Conservation (phyloP, 371 early-diverging fungal species). For the Mortierella sp. region DNA sequence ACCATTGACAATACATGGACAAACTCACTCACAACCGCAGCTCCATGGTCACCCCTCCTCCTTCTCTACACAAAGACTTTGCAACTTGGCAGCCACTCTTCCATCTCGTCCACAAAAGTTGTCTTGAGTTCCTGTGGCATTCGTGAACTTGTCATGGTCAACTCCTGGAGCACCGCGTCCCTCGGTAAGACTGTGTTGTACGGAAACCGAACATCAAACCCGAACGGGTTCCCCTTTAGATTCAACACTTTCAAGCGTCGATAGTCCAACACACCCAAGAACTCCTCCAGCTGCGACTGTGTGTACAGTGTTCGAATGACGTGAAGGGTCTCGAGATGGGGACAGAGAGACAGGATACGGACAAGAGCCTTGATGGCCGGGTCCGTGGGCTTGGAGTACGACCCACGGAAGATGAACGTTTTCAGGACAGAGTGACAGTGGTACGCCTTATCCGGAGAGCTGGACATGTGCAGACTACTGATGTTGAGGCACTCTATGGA, state of each 20-base stretch:
- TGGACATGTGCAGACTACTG: background rate
- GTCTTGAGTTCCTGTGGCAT: background rate
- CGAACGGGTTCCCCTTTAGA: background rate
- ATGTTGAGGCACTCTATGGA: background rate
- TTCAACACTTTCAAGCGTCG: background rate
- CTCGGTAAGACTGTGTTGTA: background rate
- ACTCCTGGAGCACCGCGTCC: background rate
- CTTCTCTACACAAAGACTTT: constrained; percentile 2
- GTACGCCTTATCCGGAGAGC: background rate
- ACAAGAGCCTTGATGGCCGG: background rate
- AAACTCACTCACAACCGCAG: no score
- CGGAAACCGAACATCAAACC: background rate
- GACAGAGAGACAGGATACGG: constrained; percentile 1
- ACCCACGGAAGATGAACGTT: constrained; percentile 6
- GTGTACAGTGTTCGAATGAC: no score
- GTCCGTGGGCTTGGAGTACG: background rate
- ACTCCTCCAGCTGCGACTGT: background rate
- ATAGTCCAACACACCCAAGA: constrained; percentile 1
- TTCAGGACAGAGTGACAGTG: background rate
- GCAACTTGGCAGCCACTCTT: background rate
- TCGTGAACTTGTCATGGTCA: background rate
- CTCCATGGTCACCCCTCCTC: no score
- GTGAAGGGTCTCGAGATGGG: constrained; percentile 1
- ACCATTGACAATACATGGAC: no score
- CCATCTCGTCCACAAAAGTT: background rate